Evolutionary conservation across 345 rosid species (phyloP).

Genomic region (Murraya koenigii): DNA sequence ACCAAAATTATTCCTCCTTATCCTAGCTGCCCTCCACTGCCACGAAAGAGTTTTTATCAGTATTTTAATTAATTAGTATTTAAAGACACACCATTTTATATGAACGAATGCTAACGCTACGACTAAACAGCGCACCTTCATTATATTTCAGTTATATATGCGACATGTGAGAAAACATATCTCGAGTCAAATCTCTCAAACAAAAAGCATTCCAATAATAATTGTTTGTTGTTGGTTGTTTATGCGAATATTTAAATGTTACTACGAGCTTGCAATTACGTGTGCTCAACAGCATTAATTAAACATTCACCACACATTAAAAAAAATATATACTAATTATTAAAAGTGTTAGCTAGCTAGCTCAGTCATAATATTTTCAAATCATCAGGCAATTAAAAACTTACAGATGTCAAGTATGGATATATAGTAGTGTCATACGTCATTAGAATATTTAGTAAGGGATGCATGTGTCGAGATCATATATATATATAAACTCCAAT

Average conservation of each 20-base stretch:
- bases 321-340: no score
- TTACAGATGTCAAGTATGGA: no score
- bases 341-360: no score
- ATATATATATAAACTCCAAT: no score
- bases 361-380: no score
- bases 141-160: neutral
- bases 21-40: neutral
- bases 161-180: neutral
- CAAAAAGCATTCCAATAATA: neutral
- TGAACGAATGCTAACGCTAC: neutral
- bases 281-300: neutral
- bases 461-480: no score
- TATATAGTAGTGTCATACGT: no score
- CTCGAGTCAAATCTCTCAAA: neutral
- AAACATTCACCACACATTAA: no score
- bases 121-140: neutral
- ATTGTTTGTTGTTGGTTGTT: neutral
- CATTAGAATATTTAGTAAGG: no score
- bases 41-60: neutral
- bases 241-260: neutral
- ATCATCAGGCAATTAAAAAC: no score
- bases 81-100: neutral
- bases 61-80: neutral
- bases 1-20: conserved; percentile 1
- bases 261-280: neutral